Base-by-base conservation (phyloP, 1,284 basidiomycete species). In the Cutaneotrichosporon cutaneum region DNA sequence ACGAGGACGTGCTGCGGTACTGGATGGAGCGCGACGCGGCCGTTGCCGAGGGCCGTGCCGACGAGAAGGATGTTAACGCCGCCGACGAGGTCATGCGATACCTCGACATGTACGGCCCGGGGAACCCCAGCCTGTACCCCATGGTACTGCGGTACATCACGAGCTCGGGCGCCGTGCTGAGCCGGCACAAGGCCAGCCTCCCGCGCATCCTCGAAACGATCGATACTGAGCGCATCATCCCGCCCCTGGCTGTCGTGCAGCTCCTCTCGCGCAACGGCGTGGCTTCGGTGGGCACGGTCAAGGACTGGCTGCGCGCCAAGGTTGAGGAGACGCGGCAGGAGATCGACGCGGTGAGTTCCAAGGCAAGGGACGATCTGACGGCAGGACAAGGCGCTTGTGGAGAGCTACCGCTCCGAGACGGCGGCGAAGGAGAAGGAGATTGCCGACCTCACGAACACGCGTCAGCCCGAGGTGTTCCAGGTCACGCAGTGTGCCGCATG, bases 131-230 rank as follows among this genome's bases (percentile, higher is more conserved):
- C 64, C 82, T 99, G 45, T 99, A 98, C 77, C 88, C 90, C 0
- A 83, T 95, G 11, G 92, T 92, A n/a, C 81, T 99, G 60, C 83
- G 91, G 39, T 95, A 94, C 81, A 83, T 99, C 64, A 94, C 93
- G 0, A 90, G 88, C 5, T 87, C 87, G 8, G 82, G 88, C 2
- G 86, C 83, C 61, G 77, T 91, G 35, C 82, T 96, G 56, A 78
- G 82, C 14, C 80, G 85, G 53, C 92, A 97, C 74, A 82, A 85
- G 54, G 76, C 79, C 14, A 91, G 96, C 66, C 80, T 98, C 8
- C 83, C 81, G 54, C 80, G 82, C 7, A 83, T 97, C 26, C 77
- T 99, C 60, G 84, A 87, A 64, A 82, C 87, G 59, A 87, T 99
- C 55, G 89, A 96, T 67, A 84, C 86, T 66, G 85, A 88, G 71